Base-by-base conservation (phyloP, 352 stramenopile genomes). In the Phytophthora multivora region DNA sequence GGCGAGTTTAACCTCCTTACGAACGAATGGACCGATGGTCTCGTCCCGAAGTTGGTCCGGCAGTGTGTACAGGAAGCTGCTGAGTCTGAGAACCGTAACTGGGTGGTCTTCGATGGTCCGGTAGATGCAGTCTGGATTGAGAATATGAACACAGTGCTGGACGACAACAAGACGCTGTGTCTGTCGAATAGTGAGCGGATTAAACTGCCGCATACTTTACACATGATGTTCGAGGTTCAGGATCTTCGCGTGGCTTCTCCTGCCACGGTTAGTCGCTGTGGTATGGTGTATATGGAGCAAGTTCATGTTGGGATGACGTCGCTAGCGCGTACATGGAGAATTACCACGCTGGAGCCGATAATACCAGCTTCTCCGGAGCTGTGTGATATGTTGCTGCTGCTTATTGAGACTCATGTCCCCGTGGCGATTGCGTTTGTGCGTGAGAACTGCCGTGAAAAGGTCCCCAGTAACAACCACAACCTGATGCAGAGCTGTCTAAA, bases 151-250 rank as follows among this genome's bases (percentile, higher is more conserved):
- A 96, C 88, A 0, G 88, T 96, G 31, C 59, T 96, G 18, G 88
- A 96, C 49, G 88, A 96, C 55, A 96, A 96, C 76, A 96, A 95
- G 54, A 95, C 88, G 15, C 51, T 96, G 8, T 96, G 88, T 41
- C 49, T 96, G 0, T 87, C 86, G 23, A 96, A 96, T 52, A 93
- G 84, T 57, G 88, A 96, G 48, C 85, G 86, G 9, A 96, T 96
- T 63, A 96, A 96, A 54, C 61, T 96, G 9, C 86, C 86, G 9
- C 71, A 87, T 41, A 93, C 84, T 12, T 65, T 97, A 35, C 89
- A 97, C 45, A 97, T 97, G 90, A 94, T 97, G 80, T 97, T 97
- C 61, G 91, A 97, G 58, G 91, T 97, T 5, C 86, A 96, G 56
- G 91, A 97, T 54, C 71, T 97, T 9, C 82, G 85, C 6, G 87